Base-by-base conservation (phyloP, 371 early-diverging fungal species). In the Entomophthora muscae region DNA sequence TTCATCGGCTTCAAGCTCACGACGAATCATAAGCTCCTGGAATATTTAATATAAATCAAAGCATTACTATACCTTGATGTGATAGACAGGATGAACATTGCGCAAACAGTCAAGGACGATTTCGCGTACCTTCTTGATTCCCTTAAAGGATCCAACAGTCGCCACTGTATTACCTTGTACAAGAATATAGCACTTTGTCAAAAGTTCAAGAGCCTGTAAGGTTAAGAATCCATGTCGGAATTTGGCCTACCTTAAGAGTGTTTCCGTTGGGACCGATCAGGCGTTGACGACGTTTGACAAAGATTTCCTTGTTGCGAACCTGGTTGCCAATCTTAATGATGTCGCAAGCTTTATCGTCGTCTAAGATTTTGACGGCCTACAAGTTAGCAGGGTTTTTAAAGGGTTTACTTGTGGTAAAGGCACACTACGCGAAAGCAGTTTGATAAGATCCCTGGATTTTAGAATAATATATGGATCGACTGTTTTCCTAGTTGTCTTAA, bases 41-140 rank as follows among this genome's bases (percentile, higher is more conserved):
- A 63, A 29, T 24, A 73, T 53, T 23, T n/a, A 10, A 28, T 61
- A n/a, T 61, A 22, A 23, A n/a, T 27, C 17, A 1, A 21, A 51
- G 3, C 10, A 3, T 52, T 42, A 10, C 42, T 58, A 67, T 76
- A 83, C 83, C 76, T 99, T 99, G 74, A 99, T 97, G 71, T 98
- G 94, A 75, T 98, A 99, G 66, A 99, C 93, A 21, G 99, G 99
- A 72, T 99, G 99, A 30, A 98, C 79, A 74, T 99, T 99, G 66
- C 94, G 91, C 91, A 99, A 93, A 70, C 98, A 97, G 74, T 97
- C 97, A 29, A 90, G 67, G 0, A 98, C 86, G 55, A 99, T 88
- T 52, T 89, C 78, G 51, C 96, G 84, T 24, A 91, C 87, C 62
- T 90, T 86, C 72, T 94, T 91, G 32, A 99, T 66, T 0, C 95